Evolutionary conservation across 164 flowering plant genomes (phyloP).

Genomic region (Magnolia kwangsiensis): DNA sequence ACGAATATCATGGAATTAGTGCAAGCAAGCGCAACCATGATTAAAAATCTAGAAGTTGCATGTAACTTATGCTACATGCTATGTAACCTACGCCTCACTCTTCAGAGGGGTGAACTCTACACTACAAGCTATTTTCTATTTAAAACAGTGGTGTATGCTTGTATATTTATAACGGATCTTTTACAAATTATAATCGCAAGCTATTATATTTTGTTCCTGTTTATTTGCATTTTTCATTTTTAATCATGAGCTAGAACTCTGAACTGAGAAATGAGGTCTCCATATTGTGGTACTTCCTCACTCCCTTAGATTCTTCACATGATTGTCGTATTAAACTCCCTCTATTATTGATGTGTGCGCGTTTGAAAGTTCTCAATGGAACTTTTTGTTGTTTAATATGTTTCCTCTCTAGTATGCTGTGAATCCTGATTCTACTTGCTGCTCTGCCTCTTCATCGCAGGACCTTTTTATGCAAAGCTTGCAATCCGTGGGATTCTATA

Average conservation of each 20-base stretch:
- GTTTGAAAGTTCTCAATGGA: neutral
- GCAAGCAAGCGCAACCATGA: no score
- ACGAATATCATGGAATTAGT: no score
- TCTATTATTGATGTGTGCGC: neutral
- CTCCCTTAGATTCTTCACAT: neutral
- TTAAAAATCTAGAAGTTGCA: no score
- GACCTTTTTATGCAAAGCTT: constrained; percentile 82
- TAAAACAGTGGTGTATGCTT: no score
- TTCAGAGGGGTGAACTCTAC: no score
- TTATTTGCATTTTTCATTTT: neutral
- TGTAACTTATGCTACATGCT: no score
- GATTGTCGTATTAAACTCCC: neutral
- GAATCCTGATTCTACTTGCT: neutral
- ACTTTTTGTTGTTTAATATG: neutral
- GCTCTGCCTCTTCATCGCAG: constrained; percentile 34
- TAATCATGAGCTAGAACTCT: neutral
- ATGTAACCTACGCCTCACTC: no score
- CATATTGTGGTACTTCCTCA: neutral
- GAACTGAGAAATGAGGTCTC: neutral
- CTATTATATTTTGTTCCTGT: neutral
- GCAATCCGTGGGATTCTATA: constrained; percentile 69
- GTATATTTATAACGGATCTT: no score
- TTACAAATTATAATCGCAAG: neutral
- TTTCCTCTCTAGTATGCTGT: neutral
- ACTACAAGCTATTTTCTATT: no score